Evolutionary conservation across 495 filamentous ascomycete species (phyloP), one percentile per base, ranked within the genome.

Genomic region (Penicillium odoratum): DNA sequence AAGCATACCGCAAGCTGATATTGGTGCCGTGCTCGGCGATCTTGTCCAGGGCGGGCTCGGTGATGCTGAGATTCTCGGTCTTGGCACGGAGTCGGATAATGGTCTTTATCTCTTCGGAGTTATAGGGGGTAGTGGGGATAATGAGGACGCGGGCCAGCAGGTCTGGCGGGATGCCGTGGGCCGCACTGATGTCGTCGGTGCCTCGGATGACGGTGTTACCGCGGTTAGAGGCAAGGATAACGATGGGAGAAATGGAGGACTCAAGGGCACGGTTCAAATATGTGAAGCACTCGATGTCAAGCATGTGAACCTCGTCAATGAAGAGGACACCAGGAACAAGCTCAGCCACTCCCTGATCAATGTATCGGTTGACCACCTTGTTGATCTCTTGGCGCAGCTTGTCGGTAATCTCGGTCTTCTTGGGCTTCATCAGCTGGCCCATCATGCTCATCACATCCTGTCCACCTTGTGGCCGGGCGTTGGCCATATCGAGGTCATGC

Each of bases 371-470:
- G 54, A 98, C 94, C 6, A 98, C 93, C 78, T 96, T 98, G 83
- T 98, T 95, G 77, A 98, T 97, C 77, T 98, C 94, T 52, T 83
- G 79, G 49, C 94, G 85, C 67, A 98, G 76, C 78, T 98, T 98
- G 69, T 98, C 93, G 34, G 93, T 98, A 62, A 98, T 96, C 69
- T 98, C 93, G 10, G 93, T 98, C 83, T 96, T 96, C 80, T 95
- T 94, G 57, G 94, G 94, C 81, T 97, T 97, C 89, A 96, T 96
- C 60, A 98, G 78, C 69, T 98, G 93, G 59, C 93, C 93, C 92
- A 98, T 97, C 94, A 98, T 97, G 72, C 90, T 95, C 93, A 98
- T 97, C 55, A 98, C 93, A 71, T 98, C 94, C 77, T 98, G 94
- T 54, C 94, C 94, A 33, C 94, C 93, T 79, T 97, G 81, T 11